A percentile compares a stretch with the other conserved stretches of the same genome.
phyloP scores from a whole-genome alignment of 2,329 filamentous ascomycete genomes.

The Aspergillus costaricaensis region DNA sequence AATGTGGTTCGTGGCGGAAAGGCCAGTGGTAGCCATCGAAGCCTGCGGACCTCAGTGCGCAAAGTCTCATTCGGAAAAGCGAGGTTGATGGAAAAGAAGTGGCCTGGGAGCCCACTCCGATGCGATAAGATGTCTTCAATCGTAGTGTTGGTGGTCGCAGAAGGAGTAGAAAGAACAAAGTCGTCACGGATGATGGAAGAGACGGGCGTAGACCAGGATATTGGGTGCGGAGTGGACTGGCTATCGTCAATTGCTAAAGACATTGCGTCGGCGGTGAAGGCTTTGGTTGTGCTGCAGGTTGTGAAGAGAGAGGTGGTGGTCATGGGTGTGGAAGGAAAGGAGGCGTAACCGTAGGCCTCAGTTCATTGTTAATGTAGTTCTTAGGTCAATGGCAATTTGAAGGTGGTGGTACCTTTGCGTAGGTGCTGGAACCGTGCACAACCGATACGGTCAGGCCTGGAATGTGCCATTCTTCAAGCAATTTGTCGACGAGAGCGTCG shows the following conservation, averaged over 20 bases:
- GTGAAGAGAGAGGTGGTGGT: slow-evolving; percentile 21
- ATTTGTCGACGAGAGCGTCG: slow-evolving; percentile 21
- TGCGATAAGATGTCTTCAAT: slow-evolving; percentile 40
- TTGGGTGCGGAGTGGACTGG: slow-evolving; percentile 13
- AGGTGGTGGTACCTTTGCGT: slow-evolving; percentile 26
- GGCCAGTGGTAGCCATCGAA: slow-evolving; percentile 24
- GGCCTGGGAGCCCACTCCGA: slow-evolving; percentile 32
- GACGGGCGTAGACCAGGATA: slow-evolving; percentile 42
- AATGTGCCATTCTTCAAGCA: slow-evolving; percentile 31
- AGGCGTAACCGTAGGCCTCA: neutral
- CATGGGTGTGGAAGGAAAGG: neutral
- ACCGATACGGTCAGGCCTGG: slow-evolving; percentile 34
- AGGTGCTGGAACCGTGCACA: slow-evolving; percentile 28
- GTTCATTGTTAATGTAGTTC: neutral
- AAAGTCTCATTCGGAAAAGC: slow-evolving; percentile 10
- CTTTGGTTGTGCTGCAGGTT: slow-evolving; percentile 32
- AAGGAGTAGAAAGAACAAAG: slow-evolving; percentile 32
- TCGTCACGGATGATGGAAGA: slow-evolving; percentile 38
- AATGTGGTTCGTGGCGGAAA: slow-evolving; percentile 22
- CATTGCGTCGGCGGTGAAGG: slow-evolving; percentile 28
- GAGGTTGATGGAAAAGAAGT: slow-evolving; percentile 12
- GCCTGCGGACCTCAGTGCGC: slow-evolving; percentile 21
- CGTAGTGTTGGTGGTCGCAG: slow-evolving; percentile 31
- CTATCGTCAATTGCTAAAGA: slow-evolving; percentile 26
- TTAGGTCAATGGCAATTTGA: neutral